phyloP scores from a whole-genome alignment of 768 basidiomycete genomes.

The Daedaleopsis nitida region DNA sequence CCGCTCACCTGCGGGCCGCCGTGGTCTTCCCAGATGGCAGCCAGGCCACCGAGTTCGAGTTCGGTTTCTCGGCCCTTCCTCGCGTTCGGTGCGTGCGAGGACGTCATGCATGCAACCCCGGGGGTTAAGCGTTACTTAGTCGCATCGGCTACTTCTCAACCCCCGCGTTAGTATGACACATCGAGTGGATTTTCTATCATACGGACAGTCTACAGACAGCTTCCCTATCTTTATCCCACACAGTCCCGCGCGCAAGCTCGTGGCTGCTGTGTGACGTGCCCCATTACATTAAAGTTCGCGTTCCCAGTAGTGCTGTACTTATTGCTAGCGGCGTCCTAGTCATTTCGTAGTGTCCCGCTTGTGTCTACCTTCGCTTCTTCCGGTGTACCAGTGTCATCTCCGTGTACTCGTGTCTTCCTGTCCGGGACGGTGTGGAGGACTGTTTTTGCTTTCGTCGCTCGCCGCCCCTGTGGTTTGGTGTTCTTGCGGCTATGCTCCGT shows the following conservation, averaged over 20 bases:
- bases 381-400: neutral
- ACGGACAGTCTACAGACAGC: neutral
- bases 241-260: neutral
- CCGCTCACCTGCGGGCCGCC: too few relatives aligned
- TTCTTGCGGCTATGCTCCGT: slow-evolving; percentile 1
- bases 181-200: neutral
- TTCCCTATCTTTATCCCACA: slow-evolving; percentile 1
- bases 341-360: neutral
- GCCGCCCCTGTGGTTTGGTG: too few relatives aligned
- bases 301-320: slow-evolving; percentile 2
- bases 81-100: too few relatives aligned
- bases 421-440: neutral
- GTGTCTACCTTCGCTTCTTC: neutral
- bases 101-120: too few relatives aligned
- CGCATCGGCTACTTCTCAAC: neutral
- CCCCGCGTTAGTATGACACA: neutral
- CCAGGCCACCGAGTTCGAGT: too few relatives aligned
- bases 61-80: too few relatives aligned
- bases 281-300: slow-evolving; percentile 1
- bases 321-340: neutral
- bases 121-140: too few relatives aligned
- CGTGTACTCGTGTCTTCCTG: neutral
- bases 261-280: neutral
- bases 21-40: too few relatives aligned
- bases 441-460: neutral